Evolutionary conservation across 2,329 filamentous ascomycete genomes (phyloP), one percentile per base, ranked within the genome.

Genomic region (Fusarium brevicatenulatum): DNA sequence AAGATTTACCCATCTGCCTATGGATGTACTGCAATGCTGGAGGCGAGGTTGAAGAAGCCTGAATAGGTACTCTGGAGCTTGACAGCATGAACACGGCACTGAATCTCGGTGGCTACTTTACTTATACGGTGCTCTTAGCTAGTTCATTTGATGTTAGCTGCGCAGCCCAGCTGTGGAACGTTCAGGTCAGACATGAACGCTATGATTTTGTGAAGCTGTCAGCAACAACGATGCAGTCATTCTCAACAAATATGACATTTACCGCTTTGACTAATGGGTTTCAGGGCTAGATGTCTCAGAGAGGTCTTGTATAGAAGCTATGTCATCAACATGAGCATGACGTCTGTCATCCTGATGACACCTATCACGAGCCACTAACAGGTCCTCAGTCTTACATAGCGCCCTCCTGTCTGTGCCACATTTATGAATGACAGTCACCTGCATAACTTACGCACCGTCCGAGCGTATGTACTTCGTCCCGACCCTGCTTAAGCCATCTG

Each of bases 1-100:
- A 78, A 80, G 55, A 74, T 82, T 11, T 81, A 80, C 57, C 76
- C 77, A 21, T 80, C 77, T 12, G 58, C 58, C 3, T 74, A 79
- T 37, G 79, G 79, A 7, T 73, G 73, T n/a, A 81, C 80, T 9
- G 78, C 74, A 15, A 80, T 81, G 76, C 59, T 82, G 18, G 80
- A 82, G 63, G 78, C 78, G 11, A 76, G 70, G 13, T 56, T 81
- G 21, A 76, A 75, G 49, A 47, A 49, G 32, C n/a, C 47, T 13
- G 11, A 13, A 16, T 50, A 68, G 25, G 25, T 5, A 4, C 4
- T 25, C 13, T 49, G 23, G 5, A 21, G 10, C 54, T n/a, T 5
- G 11, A 5, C 12, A 28, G 16, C 11, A n/a, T 6, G 21, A 9
- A 3, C 10, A 9, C 10, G 9, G 19, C 18, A 4, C 16, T n/a